Conservation (phyloP, 768 basidiomycete genomes). For the Leccinum variicolor region DNA sequence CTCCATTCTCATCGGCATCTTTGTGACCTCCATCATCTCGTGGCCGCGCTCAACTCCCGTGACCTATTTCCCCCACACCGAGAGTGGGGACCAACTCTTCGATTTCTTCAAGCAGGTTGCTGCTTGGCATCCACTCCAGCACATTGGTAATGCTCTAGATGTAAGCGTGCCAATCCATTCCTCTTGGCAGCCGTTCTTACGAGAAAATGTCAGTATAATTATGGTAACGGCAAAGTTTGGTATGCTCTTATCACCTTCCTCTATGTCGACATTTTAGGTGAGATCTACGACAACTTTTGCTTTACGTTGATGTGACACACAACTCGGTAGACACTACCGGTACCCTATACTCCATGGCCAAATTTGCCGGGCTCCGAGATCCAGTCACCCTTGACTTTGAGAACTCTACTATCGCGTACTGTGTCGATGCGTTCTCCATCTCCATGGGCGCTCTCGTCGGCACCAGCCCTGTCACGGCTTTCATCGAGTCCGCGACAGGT, state of each 20-base stretch:
- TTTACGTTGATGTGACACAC: neutral
- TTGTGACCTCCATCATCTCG: slow-evolving; percentile 80
- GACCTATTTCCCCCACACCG: slow-evolving; percentile 77
- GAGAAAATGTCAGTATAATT: slow-evolving; percentile 38
- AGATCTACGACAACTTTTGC: slow-evolving; percentile 15
- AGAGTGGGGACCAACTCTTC: slow-evolving; percentile 65
- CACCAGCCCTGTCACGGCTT: slow-evolving; percentile 78
- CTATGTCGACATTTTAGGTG: slow-evolving; percentile 82
- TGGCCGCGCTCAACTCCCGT: slow-evolving; percentile 84
- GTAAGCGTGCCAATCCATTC: slow-evolving; percentile 37
- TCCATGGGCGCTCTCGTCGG: slow-evolving; percentile 80
- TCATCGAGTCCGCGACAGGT: slow-evolving; percentile 80
- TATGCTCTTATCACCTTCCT: slow-evolving; percentile 87
- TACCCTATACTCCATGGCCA: slow-evolving; percentile 88
- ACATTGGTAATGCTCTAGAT: slow-evolving; percentile 64
- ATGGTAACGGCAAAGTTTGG: slow-evolving; percentile 73
- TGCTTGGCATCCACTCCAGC: slow-evolving; percentile 61
- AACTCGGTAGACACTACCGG: slow-evolving; percentile 43
- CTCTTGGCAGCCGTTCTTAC: slow-evolving; percentile 1
- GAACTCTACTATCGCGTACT: slow-evolving; percentile 77
- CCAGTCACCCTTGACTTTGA: slow-evolving; percentile 86
- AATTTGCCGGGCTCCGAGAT: slow-evolving; percentile 85
- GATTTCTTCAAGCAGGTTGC: slow-evolving; percentile 85
- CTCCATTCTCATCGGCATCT: slow-evolving; percentile 78
- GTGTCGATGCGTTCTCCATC: slow-evolving; percentile 78